Evolutionary conservation across 1,284 basidiomycete species (phyloP).

Genomic region (Apiotrichum brassicae): DNA sequence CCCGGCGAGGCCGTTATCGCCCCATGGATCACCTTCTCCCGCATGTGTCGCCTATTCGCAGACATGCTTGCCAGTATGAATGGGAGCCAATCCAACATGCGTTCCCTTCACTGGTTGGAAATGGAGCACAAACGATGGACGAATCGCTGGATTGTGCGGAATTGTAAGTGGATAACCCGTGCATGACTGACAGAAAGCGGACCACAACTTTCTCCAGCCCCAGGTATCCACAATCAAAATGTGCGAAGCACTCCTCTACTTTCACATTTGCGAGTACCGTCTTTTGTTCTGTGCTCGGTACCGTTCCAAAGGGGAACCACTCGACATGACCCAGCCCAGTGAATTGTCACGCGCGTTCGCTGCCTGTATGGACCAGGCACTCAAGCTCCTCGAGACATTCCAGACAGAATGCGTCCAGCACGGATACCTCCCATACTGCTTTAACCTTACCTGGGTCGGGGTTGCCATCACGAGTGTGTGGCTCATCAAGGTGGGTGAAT

Average conservation of each 20-base stretch:
- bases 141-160: slow-evolving; percentile 25
- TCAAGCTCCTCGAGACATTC: slow-evolving; percentile 19
- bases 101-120: slow-evolving; percentile 27
- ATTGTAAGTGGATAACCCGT: slow-evolving; percentile 14
- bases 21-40: slow-evolving; percentile 25
- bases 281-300: slow-evolving; percentile 22
- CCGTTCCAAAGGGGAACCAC: slow-evolving; percentile 7
- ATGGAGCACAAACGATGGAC: slow-evolving; percentile 27
- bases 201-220: slow-evolving; percentile 16
- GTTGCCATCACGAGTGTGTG: slow-evolving; percentile 23
- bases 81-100: slow-evolving; percentile 22
- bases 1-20: slow-evolving; percentile 32
- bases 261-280: slow-evolving; percentile 27
- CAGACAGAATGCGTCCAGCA: slow-evolving; percentile 20
- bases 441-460: slow-evolving; percentile 24
- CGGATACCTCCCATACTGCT: slow-evolving; percentile 23
- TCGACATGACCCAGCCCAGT: slow-evolving; percentile 17
- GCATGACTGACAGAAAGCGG: slow-evolving; percentile 7
- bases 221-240: slow-evolving; percentile 22
- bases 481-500: slow-evolving; percentile 21
- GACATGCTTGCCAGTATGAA: slow-evolving; percentile 27
- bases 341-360: slow-evolving; percentile 20
- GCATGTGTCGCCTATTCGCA: slow-evolving; percentile 24
- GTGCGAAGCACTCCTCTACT: slow-evolving; percentile 19
- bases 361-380: slow-evolving; percentile 21